phyloP scores from a whole-genome alignment of 108 stramenopile genomes.

The Nitzschia sp. region DNA sequence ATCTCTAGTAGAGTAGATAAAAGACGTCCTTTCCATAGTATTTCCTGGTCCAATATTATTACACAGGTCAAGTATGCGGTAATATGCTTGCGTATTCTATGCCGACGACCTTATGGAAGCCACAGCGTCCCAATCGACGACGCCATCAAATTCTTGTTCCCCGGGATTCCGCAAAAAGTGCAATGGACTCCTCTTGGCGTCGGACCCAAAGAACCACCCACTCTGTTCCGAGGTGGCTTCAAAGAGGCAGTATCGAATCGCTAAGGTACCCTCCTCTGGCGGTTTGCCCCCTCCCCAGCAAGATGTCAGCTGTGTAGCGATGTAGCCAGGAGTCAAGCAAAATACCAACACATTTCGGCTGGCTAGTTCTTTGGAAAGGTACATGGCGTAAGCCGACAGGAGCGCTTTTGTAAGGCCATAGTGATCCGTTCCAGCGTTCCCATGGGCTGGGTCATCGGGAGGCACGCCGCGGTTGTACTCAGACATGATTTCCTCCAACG shows the following conservation, averaged over 20 bases:
- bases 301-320: slow-evolving; percentile 61
- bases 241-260: slow-evolving; percentile 46
- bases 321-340: slow-evolving; percentile 60
- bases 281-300: slow-evolving; percentile 48
- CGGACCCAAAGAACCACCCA: slow-evolving; percentile 68
- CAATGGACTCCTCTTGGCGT: slow-evolving; percentile 51
- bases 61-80: too few species aligned
- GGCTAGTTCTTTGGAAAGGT: slow-evolving; percentile 44
- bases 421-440: background rate
- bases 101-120: too few species aligned
- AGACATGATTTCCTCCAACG: slow-evolving; percentile 39
- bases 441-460: slow-evolving; percentile 18
- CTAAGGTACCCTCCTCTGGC: slow-evolving; percentile 56
- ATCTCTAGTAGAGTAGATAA: too few species aligned
- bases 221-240: slow-evolving; percentile 36
- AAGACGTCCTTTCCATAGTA: too few species aligned
- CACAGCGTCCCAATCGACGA: background rate
- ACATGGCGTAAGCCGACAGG: slow-evolving; percentile 51
- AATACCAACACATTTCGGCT: slow-evolving; percentile 31
- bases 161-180: slow-evolving; percentile 68
- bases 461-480: slow-evolving; percentile 31
- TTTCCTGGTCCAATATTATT: too few species aligned
- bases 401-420: slow-evolving; percentile 62
- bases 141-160: slow-evolving; percentile 62
- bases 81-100: too few species aligned